A percentile compares a stretch with the other conserved stretches of the same genome.
phyloP scores from a whole-genome alignment of 2,329 filamentous ascomycete species.

The Aspergillus puulaauensis region DNA sequence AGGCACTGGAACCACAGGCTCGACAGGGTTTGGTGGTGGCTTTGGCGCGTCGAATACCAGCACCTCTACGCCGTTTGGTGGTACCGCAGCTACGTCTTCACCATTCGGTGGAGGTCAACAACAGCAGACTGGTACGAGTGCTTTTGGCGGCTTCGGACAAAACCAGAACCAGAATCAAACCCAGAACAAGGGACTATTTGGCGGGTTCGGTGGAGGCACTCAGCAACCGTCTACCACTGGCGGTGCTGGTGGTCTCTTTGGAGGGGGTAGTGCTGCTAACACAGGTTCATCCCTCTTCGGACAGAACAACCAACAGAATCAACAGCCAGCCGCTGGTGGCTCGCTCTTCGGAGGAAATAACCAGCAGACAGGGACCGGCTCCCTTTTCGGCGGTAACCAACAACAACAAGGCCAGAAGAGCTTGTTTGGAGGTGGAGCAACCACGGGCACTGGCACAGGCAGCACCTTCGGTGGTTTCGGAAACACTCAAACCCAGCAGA shows the following conservation, averaged over 20 bases:
- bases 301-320: conserved; percentile 37
- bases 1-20: conserved; percentile 26
- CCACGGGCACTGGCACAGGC: conserved; percentile 21
- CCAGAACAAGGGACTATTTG: conserved; percentile 39
- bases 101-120: conserved; percentile 36
- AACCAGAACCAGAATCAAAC: conserved; percentile 35
- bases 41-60: conserved; percentile 42
- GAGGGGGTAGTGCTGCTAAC: conserved; percentile 21
- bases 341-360: conserved; percentile 43
- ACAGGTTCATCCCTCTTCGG: conserved; percentile 38
- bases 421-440: conserved; percentile 46
- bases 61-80: conserved; percentile 42
- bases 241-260: conserved; percentile 47
- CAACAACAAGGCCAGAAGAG: conserved; percentile 36
- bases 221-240: conserved; percentile 42
- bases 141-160: conserved; percentile 46
- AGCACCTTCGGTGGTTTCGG: conserved; percentile 41
- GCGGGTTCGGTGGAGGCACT: conserved; percentile 43
- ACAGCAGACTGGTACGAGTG: conserved; percentile 33
- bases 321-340: conserved; percentile 33
- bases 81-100: conserved; percentile 12
- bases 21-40: conserved; percentile 26
- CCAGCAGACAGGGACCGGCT: conserved; percentile 32
- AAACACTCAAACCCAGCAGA: conserved; percentile 42
- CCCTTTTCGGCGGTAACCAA: conserved; percentile 37